A percentile compares a stretch with the other conserved stretches of the same genome.
phyloP scores from a whole-genome alignment of 2,329 filamentous ascomycete genomes.

The Herpotrichia juniperi region DNA sequence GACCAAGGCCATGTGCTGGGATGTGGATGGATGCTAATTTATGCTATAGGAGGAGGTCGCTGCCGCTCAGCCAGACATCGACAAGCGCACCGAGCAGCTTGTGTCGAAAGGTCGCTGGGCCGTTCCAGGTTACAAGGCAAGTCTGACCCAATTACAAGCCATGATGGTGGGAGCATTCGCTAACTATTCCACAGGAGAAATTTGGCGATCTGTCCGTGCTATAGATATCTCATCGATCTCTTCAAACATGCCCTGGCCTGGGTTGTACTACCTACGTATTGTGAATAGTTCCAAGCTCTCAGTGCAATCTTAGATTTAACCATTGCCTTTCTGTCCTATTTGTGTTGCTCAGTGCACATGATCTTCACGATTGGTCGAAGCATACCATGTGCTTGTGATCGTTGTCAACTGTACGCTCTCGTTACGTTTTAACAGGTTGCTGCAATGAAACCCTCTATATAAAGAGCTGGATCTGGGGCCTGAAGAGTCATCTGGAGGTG shows the following conservation, averaged over 20 bases:
- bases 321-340: background rate
- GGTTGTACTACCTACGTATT: conserved; percentile 48
- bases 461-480: no score
- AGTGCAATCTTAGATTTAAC: conserved; percentile 40
- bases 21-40: conserved; percentile 22
- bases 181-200: conserved; percentile 79
- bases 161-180: conserved; percentile 23
- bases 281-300: conserved; percentile 45
- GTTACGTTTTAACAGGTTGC: no score
- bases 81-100: conserved; percentile 93
- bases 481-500: no score
- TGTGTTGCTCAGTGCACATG: background rate
- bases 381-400: no score
- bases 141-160: conserved; percentile 37
- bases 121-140: conserved; percentile 98
- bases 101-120: conserved; percentile 98
- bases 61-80: conserved; percentile 92
- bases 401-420: no score
- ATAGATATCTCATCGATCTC: conserved; percentile 62
- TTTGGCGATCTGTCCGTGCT: conserved; percentile 96
- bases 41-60: conserved; percentile 83
- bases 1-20: conserved; percentile 4
- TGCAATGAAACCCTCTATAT: no score
- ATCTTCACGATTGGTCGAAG: no score
- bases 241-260: conserved; percentile 37